Percentiles rank a stretch among this genome's conserved stretches.
These are phyloP conservation scores for Claviceps monticola DNA, from an alignment of 2,329 filamentous ascomycete genomes.

Conservation along the genomic window DNA sequence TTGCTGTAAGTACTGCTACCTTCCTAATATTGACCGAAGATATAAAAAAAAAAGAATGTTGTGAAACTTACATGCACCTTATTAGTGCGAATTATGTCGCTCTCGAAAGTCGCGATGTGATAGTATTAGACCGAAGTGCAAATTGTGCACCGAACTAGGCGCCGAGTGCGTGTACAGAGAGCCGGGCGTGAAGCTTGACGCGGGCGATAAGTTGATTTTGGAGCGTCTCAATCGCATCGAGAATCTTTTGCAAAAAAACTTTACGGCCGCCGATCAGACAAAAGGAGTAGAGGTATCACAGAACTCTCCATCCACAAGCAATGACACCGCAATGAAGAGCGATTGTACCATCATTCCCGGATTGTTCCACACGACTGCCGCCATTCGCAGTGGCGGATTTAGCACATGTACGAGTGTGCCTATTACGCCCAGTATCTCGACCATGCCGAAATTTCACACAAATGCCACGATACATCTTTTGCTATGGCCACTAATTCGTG, in stretches of 20 bases:
- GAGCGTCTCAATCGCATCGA: constrained; percentile 45
- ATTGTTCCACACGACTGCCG: too few relatives aligned
- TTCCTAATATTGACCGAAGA: background rate
- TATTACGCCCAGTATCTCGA: constrained; percentile 16
- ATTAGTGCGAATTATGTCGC: constrained; percentile 65
- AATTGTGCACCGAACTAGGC: constrained; percentile 68
- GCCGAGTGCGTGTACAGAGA: constrained; percentile 77
- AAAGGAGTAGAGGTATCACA: constrained; percentile 43
- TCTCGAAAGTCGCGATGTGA: constrained; percentile 70
- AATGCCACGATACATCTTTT: constrained; percentile 67
- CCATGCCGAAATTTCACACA: constrained; percentile 75
- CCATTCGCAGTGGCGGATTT: too few relatives aligned
- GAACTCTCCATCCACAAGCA: constrained; percentile 51
- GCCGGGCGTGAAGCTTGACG: constrained; percentile 75
- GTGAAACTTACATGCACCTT: background rate
- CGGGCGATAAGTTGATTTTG: constrained; percentile 73
- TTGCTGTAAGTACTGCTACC: constrained; percentile 33
- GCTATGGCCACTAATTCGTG: constrained; percentile 68
- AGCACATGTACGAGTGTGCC: too few relatives aligned
- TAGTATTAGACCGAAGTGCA: constrained; percentile 69
- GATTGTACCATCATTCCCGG: too few relatives aligned
- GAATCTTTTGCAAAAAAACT: too few relatives aligned
- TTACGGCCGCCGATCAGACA: constrained; percentile 15
- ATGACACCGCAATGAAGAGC: constrained; percentile 41
- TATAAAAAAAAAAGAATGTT: too few relatives aligned